phyloP scores from a whole-genome alignment of 2,329 filamentous ascomycete species.

The Fusarium pseudograminearum region DNA sequence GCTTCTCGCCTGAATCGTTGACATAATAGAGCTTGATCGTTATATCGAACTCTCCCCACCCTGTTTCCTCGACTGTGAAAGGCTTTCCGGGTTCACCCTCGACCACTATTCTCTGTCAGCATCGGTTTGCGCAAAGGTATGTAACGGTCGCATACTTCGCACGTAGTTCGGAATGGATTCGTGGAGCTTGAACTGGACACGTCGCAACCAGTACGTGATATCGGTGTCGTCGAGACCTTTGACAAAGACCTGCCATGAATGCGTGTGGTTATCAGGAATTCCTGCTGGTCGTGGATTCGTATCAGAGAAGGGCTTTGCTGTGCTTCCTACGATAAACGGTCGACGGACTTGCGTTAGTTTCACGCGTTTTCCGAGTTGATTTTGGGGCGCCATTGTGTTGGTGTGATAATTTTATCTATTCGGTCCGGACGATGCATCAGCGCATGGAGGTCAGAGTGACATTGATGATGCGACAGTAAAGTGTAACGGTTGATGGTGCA shows the following conservation, averaged over 20 bases:
- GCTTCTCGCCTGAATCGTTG: constrained; percentile 88
- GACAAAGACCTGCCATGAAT: constrained; percentile 96
- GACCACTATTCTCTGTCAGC: constrained; percentile 63
- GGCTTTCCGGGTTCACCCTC: constrained; percentile 76
- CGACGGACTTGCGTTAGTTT: constrained; percentile 74
- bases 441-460: neutral
- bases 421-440: neutral
- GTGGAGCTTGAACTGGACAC: constrained; percentile 98
- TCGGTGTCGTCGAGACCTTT: constrained; percentile 90
- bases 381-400: constrained; percentile 68
- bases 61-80: constrained; percentile 90
- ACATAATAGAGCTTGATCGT: constrained; percentile 95
- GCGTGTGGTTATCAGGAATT: constrained; percentile 90
- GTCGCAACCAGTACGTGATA: constrained; percentile 94
- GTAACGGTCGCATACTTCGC: constrained; percentile 68
- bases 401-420: neutral
- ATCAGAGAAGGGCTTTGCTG: constrained; percentile 83
- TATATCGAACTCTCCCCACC: constrained; percentile 98
- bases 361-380: constrained; percentile 70
- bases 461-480: neutral
- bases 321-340: constrained; percentile 80
- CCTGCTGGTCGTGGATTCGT: constrained; percentile 81
- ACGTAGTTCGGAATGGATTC: constrained; percentile 95
- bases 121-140: neutral
- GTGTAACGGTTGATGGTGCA: constrained; percentile 5